Evolutionary conservation across 2,329 filamentous ascomycete species (phyloP), one percentile per base, ranked within the genome.

Genomic region (Talaromyces atroroseus): DNA sequence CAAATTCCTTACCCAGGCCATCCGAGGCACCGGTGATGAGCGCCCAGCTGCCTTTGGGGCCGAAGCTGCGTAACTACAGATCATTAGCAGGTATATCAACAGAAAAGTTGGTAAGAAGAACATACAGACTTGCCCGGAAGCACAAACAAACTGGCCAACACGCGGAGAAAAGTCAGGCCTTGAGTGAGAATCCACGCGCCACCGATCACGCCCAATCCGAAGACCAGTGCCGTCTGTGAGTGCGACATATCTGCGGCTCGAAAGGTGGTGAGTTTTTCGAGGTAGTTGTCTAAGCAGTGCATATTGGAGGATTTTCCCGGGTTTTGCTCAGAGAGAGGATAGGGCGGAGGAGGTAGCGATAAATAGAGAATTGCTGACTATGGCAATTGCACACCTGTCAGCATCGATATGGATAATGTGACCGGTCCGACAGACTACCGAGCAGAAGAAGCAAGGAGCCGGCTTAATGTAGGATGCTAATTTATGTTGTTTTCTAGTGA

Each of bases 1-100:
- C 90, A 71, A 90, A 99, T 77, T 99, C 94, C 76, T 96, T 97
- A 70, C 94, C 94, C 61, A 99, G 86, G 62, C 94, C 95, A 74
- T 99, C 94, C 11, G 92, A 96, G 52, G 92, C 94, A 61, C 94
- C 94, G 24, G 94, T 99, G 42, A 99, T 82, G 55, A 99, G 84
- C 32, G 90, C 94, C 92, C 92, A 99, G 58, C 88, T 92, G 60
- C 92, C 92, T 67, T 90, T 90, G 65, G 88, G 88, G 64, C 92
- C 94, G 76, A 95, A 97, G 64, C 88, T 90, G 65, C 86, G 86
- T 58, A 99, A 85, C 92, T 95, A 55, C 40, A 52, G 24, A 7
- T 40, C 20, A 20, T 67, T 34, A 67, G 62, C 24, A 54, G 24
- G 26, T 32, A 18, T 21, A 16, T 45, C 32, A 40, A 46, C n/a